Conservation (phyloP, 805 yeast species). For the Cyberlindnera suaveolens region DNA sequence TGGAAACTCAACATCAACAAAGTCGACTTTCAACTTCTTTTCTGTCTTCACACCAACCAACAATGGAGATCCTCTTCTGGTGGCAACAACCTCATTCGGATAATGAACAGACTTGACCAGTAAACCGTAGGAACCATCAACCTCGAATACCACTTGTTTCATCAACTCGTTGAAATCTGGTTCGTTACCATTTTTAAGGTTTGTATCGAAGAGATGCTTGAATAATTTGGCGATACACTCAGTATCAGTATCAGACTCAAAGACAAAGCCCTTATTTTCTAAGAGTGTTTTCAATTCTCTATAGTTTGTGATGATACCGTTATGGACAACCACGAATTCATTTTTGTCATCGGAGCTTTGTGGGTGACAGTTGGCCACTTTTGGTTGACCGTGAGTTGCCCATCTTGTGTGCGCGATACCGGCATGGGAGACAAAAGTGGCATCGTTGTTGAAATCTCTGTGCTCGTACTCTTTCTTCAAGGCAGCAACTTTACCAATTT, state of each 20-base stretch:
- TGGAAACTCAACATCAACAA: constrained; percentile 96
- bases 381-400: constrained; percentile 99
- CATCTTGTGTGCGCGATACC: constrained; percentile 99
- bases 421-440: constrained; percentile 73
- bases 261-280: constrained; percentile 67
- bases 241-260: constrained; percentile 93
- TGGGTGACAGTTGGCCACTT: constrained; percentile 86
- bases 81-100: constrained; percentile 94
- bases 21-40: constrained; percentile 91
- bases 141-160: constrained; percentile 84
- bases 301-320: constrained; percentile 96
- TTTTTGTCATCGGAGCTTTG: constrained; percentile 79
- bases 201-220: constrained; percentile 82
- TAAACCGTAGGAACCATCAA: constrained; percentile 97
- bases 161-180: constrained; percentile 89
- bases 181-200: constrained; percentile 63
- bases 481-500: constrained; percentile 86
- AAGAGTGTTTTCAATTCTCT: constrained; percentile 84
- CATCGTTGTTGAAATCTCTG: constrained; percentile 48
- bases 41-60: constrained; percentile 96
- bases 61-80: constrained; percentile 97
- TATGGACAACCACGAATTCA: constrained; percentile 91
- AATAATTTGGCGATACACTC: constrained; percentile 96
- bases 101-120: constrained; percentile 86
- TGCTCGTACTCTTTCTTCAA: constrained; percentile 59